phyloP scores from a whole-genome alignment of 345 rosid genomes.

The Boechera retrofracta region DNA sequence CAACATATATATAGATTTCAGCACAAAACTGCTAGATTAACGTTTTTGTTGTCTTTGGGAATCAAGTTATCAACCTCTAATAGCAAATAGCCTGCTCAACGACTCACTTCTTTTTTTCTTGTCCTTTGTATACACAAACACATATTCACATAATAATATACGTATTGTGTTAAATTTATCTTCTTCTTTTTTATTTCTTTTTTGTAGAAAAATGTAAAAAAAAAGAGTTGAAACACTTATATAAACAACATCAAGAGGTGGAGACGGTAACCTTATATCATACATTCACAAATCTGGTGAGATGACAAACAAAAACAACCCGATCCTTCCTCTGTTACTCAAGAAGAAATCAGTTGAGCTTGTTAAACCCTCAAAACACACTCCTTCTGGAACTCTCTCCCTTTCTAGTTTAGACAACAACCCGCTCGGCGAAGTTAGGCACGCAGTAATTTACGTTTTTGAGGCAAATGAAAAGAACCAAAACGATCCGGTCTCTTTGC shows the following conservation, averaged over 20 bases:
- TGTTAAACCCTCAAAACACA: conserved; percentile 53
- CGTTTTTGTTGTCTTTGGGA: too few relatives aligned
- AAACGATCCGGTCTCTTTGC: conserved; percentile 37
- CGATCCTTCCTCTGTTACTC: conserved; percentile 14
- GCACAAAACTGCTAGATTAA: too few relatives aligned
- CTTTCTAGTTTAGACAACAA: conserved; percentile 54
- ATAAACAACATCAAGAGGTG: conserved; percentile 1
- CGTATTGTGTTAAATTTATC: too few relatives aligned
- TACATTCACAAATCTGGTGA: background rate
- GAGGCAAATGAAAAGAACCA: conserved; percentile 36
- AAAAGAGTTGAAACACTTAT: background rate
- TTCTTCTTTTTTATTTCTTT: too few relatives aligned
- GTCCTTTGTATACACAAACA: too few relatives aligned
- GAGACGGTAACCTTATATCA: background rate
- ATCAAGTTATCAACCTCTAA: too few relatives aligned
- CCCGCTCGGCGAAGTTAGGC: conserved; percentile 41
- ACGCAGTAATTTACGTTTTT: conserved; percentile 48
- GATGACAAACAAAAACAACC: conserved; percentile 14
- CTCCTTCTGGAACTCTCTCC: conserved; percentile 45
- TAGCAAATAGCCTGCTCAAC: too few relatives aligned
- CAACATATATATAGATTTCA: too few relatives aligned
- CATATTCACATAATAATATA: too few relatives aligned
- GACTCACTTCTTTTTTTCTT: too few relatives aligned
- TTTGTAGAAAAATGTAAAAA: too few relatives aligned
- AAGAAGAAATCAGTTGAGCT: conserved; percentile 23